phyloP scores from a whole-genome alignment of 179 eudicot species.

The Sideroxylon spinosum region DNA sequence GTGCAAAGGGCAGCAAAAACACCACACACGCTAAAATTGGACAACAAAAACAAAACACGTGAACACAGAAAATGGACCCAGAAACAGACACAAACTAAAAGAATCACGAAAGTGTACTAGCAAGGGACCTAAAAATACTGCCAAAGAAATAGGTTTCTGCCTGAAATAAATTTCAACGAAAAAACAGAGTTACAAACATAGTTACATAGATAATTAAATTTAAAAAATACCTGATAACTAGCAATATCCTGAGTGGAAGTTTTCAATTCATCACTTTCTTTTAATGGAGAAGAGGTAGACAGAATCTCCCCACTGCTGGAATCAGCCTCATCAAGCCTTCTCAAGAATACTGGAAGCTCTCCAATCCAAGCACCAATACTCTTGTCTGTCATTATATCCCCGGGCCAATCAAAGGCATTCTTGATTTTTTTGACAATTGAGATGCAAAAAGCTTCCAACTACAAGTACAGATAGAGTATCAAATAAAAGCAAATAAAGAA shows the following conservation, averaged over 20 bases:
- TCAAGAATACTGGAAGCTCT: constrained; percentile 54
- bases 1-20: neutral
- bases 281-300: constrained; percentile 24
- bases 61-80: neutral
- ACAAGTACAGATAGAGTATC: neutral
- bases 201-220: no score
- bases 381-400: constrained; percentile 44
- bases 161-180: constrained; percentile 1
- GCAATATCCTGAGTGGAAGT: constrained; percentile 56
- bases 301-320: constrained; percentile 28
- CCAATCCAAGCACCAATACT: constrained; percentile 69
- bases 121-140: constrained; percentile 3
- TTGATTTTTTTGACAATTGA: constrained; percentile 53
- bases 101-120: neutral
- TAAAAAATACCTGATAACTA: constrained; percentile 67
- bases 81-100: neutral
- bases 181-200: neutral
- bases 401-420: constrained; percentile 63
- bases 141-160: neutral
- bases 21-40: neutral
- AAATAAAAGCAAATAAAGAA: neutral
- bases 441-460: constrained; percentile 63
- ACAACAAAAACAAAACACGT: no score
- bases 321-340: constrained; percentile 28
- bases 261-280: constrained; percentile 34